Conservation (phyloP, 495 filamentous ascomycete species). For the Daldinia bambusicola region DNA sequence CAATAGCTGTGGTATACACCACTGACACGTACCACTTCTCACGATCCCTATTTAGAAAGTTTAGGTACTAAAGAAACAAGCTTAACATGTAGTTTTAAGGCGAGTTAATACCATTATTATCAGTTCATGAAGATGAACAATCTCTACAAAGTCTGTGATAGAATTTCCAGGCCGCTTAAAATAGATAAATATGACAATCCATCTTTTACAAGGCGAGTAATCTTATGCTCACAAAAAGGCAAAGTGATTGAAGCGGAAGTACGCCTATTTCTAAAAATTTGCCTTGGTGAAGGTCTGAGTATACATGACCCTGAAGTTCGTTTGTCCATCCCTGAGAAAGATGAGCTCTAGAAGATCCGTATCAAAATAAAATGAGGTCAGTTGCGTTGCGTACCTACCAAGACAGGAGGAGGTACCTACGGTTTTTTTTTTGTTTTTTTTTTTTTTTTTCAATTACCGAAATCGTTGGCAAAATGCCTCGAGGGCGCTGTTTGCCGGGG, state of each 20-base stretch:
- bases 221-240: background rate
- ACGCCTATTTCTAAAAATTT: background rate
- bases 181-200: background rate
- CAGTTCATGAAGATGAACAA: too few relatives aligned
- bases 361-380: background rate
- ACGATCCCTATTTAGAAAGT: too few relatives aligned
- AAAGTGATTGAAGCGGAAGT: background rate
- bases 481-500: background rate
- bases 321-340: background rate
- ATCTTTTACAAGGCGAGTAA: background rate
- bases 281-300: background rate
- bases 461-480: background rate
- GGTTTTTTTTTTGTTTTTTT: too few relatives aligned
- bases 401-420: too few relatives aligned
- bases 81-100: too few relatives aligned
- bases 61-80: too few relatives aligned
- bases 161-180: background rate
- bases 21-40: too few relatives aligned
- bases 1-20: too few relatives aligned
- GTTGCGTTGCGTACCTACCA: constrained; percentile 3
- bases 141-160: background rate
- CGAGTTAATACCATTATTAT: too few relatives aligned
- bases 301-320: background rate
- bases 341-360: background rate
- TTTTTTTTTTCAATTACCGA: too few relatives aligned